These are phyloP conservation scores for Pseudopyricularia cyperi DNA, from an alignment of 2,329 filamentous ascomycete species.

Conservation along the genomic window DNA sequence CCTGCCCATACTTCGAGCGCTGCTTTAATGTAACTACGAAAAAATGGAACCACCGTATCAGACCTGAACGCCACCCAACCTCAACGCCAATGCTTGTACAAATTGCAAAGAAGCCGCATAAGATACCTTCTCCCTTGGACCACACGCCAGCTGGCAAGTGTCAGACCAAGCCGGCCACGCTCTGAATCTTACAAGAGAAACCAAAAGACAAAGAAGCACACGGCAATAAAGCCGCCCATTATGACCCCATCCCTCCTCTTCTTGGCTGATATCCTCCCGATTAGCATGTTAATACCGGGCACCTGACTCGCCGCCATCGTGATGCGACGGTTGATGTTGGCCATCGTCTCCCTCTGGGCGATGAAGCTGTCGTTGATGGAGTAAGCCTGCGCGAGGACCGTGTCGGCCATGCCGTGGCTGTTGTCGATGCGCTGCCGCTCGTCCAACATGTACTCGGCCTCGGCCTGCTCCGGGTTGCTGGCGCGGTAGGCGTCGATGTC, in stretches of 20 bases:
- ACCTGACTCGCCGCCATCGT: slow-evolving; percentile 81
- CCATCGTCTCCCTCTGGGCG: slow-evolving; percentile 74
- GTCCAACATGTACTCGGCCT: slow-evolving; percentile 94
- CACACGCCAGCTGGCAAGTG: background rate
- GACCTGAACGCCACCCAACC: background rate
- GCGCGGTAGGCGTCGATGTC: slow-evolving; percentile 85
- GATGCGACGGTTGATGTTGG: slow-evolving; percentile 83
- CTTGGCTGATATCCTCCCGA: slow-evolving; percentile 84
- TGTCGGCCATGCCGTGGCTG: slow-evolving; percentile 80
- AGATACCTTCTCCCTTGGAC: background rate
- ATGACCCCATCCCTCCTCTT: slow-evolving; percentile 93
- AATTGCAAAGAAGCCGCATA: background rate
- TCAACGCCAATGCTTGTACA: slow-evolving; percentile 2
- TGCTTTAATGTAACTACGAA: background rate
- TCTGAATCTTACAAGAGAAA: slow-evolving; percentile 47
- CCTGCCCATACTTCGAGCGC: background rate
- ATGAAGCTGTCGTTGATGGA: slow-evolving; percentile 88
- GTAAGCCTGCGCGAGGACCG: slow-evolving; percentile 87
- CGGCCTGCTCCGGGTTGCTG: slow-evolving; percentile 66
- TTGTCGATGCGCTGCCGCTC: slow-evolving; percentile 78
- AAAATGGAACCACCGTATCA: background rate
- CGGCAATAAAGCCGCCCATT: slow-evolving; percentile 77
- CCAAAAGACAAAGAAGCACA: slow-evolving; percentile 80
- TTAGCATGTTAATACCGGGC: slow-evolving; percentile 83
- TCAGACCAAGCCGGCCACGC: background rate